Percentiles rank a stretch among this genome's conserved stretches.
These are phyloP conservation scores for Purpureocillium takamizusanense DNA, from an alignment of 2,329 filamentous ascomycete species.

Conservation along the genomic window DNA sequence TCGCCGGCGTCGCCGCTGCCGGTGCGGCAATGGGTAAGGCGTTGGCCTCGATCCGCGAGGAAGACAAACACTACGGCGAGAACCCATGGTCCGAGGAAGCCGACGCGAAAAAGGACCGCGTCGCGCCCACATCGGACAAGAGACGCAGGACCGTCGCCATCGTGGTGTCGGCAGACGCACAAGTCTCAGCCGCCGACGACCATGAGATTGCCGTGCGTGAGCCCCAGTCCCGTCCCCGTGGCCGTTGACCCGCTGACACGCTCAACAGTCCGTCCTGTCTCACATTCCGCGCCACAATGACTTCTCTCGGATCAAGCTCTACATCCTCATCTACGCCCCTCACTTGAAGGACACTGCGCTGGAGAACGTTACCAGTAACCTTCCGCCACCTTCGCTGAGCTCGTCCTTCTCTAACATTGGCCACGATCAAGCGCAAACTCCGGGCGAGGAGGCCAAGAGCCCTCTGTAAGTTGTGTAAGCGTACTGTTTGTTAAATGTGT, in stretches of 20 bases:
- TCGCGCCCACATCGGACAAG: conserved; percentile 27
- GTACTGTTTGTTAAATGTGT: too few species aligned
- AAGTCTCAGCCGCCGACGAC: conserved; percentile 48
- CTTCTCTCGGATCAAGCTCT: conserved; percentile 64
- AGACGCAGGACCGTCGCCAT: conserved; percentile 75
- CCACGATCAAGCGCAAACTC: conserved; percentile 60
- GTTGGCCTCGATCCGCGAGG: conserved; percentile 73
- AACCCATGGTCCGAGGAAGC: conserved; percentile 90
- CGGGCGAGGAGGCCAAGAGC: conserved; percentile 54
- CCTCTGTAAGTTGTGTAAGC: conserved; percentile 35
- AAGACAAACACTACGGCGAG: conserved; percentile 75
- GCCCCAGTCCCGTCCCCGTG: too few species aligned
- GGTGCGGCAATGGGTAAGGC: conserved; percentile 76
- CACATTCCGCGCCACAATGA: conserved; percentile 75
- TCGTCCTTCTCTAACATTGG: conserved; percentile 87
- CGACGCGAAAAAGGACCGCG: conserved; percentile 50
- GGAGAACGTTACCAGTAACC: conserved; percentile 43
- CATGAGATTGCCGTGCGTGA: conserved; percentile 73
- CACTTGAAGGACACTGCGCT: conserved; percentile 58
- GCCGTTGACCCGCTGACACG: conserved; percentile 5
- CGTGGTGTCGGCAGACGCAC: conserved; percentile 72
- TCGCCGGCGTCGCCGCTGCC: conserved; percentile 72
- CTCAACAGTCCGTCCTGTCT: conserved; percentile 67
- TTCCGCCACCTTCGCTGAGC: conserved; percentile 54
- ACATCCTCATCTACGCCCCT: conserved; percentile 84